phyloP scores from a whole-genome alignment of 345 rosid species.

The Eucalyptus decipiens region DNA sequence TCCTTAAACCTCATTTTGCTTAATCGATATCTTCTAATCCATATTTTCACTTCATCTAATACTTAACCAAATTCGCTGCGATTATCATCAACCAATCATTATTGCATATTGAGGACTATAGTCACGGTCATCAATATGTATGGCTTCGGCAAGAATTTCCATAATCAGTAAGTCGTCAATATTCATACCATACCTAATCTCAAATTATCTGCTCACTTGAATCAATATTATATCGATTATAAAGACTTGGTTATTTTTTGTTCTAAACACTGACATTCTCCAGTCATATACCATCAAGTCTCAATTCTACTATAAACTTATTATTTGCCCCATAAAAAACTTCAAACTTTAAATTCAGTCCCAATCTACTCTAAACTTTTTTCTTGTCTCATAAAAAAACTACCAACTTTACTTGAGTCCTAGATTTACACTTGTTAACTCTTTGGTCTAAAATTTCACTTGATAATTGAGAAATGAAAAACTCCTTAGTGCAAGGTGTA shows the following conservation, averaged over 20 bases:
- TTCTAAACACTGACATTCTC: neutral
- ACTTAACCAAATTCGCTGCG: neutral
- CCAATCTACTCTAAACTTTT: neutral
- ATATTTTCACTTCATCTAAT: neutral
- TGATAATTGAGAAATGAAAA: too few relatives aligned
- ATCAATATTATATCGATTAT: too few relatives aligned
- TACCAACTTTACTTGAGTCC: neutral
- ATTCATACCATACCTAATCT: too few relatives aligned
- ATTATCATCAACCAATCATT: neutral
- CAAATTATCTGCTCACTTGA: neutral
- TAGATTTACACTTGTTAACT: too few relatives aligned
- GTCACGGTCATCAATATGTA: neutral
- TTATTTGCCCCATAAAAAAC: too few relatives aligned
- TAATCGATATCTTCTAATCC: neutral
- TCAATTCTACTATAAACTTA: neutral
- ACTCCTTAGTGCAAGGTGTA: neutral
- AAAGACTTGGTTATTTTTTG: neutral
- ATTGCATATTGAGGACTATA: neutral
- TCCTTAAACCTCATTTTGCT: neutral
- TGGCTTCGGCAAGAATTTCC: neutral
- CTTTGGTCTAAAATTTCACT: too few relatives aligned
- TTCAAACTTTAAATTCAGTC: neutral
- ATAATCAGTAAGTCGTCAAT: neutral
- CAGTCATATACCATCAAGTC: neutral
- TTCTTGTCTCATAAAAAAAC: neutral